Base-by-base conservation (phyloP, 148 eudicot species). In the Rhododendron kiyosumense region DNA sequence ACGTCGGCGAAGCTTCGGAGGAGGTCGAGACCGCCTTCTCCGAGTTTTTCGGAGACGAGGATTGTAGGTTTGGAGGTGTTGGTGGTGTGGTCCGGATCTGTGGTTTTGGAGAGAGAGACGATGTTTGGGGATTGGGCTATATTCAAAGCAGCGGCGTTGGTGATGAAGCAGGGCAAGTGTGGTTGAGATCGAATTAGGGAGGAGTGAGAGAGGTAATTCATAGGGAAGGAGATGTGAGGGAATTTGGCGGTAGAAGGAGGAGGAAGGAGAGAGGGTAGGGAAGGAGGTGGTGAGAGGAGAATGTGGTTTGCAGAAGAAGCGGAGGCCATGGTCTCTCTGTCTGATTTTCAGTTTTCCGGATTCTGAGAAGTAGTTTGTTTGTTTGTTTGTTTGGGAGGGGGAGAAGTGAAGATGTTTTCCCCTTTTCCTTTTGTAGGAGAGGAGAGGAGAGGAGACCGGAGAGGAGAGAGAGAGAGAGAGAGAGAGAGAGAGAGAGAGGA, bases 41-140 rank as follows among this genome's bases (percentile, higher is more conserved):
- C 98, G 8, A 96, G 95, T 79, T 96, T 96, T 90, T 96, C 98
- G 87, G 98, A 89, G 79, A 96, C 98, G 32, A 96, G 93, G 86
- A 96, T 90, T 0, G 92, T 86, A 2, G 95, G 94, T 71, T 83
- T 90, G 36, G 88, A 38, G 43, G 15, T 36, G 38, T 36, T 90
- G 38, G 79, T 45, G 34, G 48, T 78, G 49, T 79, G 28, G 36
- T 82, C 65, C 17, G 41, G 86, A 83, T 85, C 84, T 69, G 20
- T 57, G 84, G 24, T 34, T 36, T 75, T 41, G 45, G 89, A 81
- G 1, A 61, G 20, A 20, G 88, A 76, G 7, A 41, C 45, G 45
- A 43, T 15, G n/a, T 79, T 36, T 34, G 80, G 48, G 9, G 87
- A 79, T 22, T 69, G 85, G 28, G 51, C 81, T 18, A 75, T 82